Evolutionary conservation across 805 yeast genomes (phyloP).

Genomic region (Candida bentonensis): DNA sequence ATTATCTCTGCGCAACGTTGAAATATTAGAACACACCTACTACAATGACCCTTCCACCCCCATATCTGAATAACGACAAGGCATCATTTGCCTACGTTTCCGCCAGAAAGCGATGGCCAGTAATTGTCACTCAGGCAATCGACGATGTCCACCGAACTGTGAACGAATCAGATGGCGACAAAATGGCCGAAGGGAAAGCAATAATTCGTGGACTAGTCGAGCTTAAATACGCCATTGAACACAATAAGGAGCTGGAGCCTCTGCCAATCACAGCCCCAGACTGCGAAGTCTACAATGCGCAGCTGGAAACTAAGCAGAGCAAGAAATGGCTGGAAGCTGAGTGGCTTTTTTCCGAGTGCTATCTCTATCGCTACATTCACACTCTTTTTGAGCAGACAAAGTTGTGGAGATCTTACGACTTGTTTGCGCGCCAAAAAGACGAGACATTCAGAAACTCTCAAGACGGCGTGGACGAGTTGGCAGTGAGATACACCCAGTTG

Average conservation of each 20-base stretch:
- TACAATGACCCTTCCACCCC: constrained; percentile 6
- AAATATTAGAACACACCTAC: not conserved
- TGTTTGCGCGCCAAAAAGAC: constrained; percentile 58
- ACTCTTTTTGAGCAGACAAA: constrained; percentile 17
- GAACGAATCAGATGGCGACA: constrained; percentile 12
- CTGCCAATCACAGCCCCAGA: constrained; percentile 32
- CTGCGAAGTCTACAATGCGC: constrained; percentile 46
- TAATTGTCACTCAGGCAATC: constrained; percentile 53
- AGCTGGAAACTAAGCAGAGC: constrained; percentile 24
- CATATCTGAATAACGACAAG: constrained; percentile 50
- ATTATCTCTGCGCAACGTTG: no score
- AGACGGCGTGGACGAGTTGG: constrained; percentile 68
- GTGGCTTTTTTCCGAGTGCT: constrained; percentile 83
- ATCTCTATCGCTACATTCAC: constrained; percentile 47
- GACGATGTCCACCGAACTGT: constrained; percentile 39
- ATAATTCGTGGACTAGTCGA: constrained; percentile 29
- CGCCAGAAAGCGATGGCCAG: constrained; percentile 75
- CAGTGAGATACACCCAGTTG: constrained; percentile 42
- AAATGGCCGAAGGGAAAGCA: constrained; percentile 31
- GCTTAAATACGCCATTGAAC: constrained; percentile 24
- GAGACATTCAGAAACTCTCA: constrained; percentile 62
- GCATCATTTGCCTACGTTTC: constrained; percentile 76
- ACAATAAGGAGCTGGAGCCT: constrained; percentile 29
- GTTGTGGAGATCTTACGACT: constrained; percentile 48
- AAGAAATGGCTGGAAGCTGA: constrained; percentile 74